phyloP scores from a whole-genome alignment of 2,329 filamentous ascomycete genomes.

The Xylariaceae sp. region DNA sequence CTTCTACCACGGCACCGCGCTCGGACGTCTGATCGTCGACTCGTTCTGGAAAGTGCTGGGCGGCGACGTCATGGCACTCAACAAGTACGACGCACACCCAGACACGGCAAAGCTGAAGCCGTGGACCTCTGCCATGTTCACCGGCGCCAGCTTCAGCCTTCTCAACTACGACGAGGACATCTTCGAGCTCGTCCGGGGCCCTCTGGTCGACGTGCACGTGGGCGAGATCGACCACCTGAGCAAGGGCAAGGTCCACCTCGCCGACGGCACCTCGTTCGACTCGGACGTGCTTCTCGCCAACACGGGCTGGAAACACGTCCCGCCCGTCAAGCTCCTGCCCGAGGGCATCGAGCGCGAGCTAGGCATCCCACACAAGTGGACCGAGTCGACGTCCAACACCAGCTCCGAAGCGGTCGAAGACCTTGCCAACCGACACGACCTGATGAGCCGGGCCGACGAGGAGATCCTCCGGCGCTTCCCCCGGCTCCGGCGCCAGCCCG shows the following conservation, averaged over 20 bases:
- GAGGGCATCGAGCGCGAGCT: conserved; percentile 37
- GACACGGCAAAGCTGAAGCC: conserved; percentile 50
- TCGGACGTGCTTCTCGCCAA: conserved; percentile 49
- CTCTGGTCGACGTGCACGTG: conserved; percentile 48
- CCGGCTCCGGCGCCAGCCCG: conserved; percentile 39
- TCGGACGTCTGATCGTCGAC: conserved; percentile 53
- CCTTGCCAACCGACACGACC: conserved; percentile 34
- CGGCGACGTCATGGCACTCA: conserved; percentile 48
- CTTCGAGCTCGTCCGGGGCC: conserved; percentile 49
- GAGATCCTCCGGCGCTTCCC: conserved; percentile 48
- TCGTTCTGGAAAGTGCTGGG: conserved; percentile 54
- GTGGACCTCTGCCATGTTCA: conserved; percentile 47
- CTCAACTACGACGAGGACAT: conserved; percentile 55
- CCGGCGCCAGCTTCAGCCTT: conserved; percentile 52
- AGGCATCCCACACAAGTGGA: conserved; percentile 37
- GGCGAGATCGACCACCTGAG: conserved; percentile 49
- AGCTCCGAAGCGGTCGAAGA: too few relatives aligned
- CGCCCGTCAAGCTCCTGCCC: conserved; percentile 41
- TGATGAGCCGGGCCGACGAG: conserved; percentile 39
- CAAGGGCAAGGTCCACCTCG: conserved; percentile 38
- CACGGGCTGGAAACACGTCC: conserved; percentile 50
- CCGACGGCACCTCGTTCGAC: conserved; percentile 36
- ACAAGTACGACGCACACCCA: conserved; percentile 49
- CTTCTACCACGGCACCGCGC: conserved; percentile 52
- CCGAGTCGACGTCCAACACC: conserved; percentile 26